Evolutionary conservation across 306 rosid species (phyloP).

Genomic region (Lathyrus sativus): DNA sequence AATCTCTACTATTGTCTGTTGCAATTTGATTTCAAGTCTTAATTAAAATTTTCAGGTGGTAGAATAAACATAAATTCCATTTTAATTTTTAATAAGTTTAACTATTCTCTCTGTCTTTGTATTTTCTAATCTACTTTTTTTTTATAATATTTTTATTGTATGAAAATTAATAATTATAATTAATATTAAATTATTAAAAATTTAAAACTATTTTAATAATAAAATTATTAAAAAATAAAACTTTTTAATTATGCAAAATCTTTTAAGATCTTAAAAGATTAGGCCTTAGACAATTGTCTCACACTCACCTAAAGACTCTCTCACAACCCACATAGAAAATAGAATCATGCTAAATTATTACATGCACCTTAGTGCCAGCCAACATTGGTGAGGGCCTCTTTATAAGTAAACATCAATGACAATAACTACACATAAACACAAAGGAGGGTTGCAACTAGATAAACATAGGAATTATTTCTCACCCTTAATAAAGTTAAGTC

Average conservation of each 20-base stretch:
- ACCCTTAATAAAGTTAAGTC: conserved; percentile 59
- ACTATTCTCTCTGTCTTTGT: too few species aligned
- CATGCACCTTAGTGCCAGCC: conserved; percentile 36
- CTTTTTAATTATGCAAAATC: not conserved
- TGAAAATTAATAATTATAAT: too few species aligned
- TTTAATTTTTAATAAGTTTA: too few species aligned
- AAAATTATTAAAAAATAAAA: not conserved
- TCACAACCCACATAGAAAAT: not conserved
- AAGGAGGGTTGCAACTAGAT: conserved; percentile 37
- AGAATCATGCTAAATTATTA: not conserved
- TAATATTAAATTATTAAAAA: too few species aligned
- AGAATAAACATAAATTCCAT: too few species aligned
- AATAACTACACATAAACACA: conserved; percentile 35
- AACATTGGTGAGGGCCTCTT: conserved; percentile 40
- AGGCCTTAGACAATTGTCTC: conserved; percentile 11
- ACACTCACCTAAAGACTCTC: not conserved
- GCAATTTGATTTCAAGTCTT: too few species aligned
- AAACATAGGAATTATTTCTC: conserved; percentile 43
- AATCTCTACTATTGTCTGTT: too few species aligned
- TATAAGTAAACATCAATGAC: conserved; percentile 37
- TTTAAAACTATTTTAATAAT: not conserved
- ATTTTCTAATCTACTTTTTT: too few species aligned
- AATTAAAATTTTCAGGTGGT: too few species aligned
- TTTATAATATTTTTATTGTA: not conserved
- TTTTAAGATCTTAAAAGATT: not conserved